A percentile compares a stretch with the other conserved stretches of the same genome.
Evolutionary conservation across 345 rosid species (phyloP).

Genomic region (Linum lewisii): DNA sequence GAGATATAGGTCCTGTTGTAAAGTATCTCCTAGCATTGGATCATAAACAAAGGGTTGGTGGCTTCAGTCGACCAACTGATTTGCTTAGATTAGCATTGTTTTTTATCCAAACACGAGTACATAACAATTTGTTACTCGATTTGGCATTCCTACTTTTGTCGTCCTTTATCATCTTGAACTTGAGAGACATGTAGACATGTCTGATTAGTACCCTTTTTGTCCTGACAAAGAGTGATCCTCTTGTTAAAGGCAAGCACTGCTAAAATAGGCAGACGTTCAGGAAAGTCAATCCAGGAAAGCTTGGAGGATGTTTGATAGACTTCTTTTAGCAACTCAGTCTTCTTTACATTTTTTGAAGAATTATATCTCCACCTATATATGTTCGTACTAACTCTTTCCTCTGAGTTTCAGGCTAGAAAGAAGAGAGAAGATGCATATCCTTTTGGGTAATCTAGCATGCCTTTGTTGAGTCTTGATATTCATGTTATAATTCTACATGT

Average conservation of each 20-base stretch:
- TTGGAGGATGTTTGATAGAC: no score
- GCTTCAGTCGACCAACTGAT: neutral
- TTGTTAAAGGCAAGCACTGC: no score
- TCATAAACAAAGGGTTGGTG: neutral
- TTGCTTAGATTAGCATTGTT: neutral
- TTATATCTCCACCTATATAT: neutral
- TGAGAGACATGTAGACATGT: no score
- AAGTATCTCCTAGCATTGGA: neutral
- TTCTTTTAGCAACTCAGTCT: no score
- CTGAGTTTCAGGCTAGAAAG: slow-evolving; percentile 50
- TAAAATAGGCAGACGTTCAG: neutral
- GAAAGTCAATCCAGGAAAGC: no score
- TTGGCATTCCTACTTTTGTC: neutral
- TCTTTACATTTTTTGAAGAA: neutral
- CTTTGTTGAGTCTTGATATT: neutral
- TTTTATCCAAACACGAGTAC: neutral
- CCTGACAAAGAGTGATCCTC: no score
- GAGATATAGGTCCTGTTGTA: neutral
- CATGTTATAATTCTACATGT: neutral
- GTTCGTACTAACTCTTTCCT: neutral
- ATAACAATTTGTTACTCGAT: neutral
- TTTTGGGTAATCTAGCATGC: slow-evolving; percentile 46
- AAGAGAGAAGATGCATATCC: slow-evolving; percentile 50
- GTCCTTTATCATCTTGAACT: neutral
- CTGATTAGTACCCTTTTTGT: neutral